These are phyloP conservation scores for Dioscorea cayenensis DNA, from an alignment of 116 monocot species.

Conservation along the genomic window DNA sequence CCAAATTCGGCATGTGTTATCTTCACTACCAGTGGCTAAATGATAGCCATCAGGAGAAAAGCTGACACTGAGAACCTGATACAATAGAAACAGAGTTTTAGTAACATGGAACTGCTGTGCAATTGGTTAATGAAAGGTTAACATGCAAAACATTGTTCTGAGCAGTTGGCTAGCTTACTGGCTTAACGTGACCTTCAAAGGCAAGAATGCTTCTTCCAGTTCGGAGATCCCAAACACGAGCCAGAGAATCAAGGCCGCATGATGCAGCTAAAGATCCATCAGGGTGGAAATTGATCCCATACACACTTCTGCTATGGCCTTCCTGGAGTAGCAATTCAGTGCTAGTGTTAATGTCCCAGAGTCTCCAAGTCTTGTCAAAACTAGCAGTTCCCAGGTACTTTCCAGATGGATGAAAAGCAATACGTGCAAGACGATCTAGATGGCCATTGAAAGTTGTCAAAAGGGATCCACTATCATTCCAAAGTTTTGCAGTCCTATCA, in stretches of 20 bases:
- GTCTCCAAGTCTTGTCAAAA: slow-evolving; percentile 97
- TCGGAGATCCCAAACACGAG: slow-evolving; percentile 92
- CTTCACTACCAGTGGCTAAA: slow-evolving; percentile 87
- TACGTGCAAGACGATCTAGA: slow-evolving; percentile 76
- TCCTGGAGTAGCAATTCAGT: slow-evolving; percentile 83
- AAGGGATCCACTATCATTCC: slow-evolving; percentile 59
- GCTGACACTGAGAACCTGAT: slow-evolving; percentile 71
- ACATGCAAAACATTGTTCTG: neutral
- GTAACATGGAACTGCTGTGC: neutral
- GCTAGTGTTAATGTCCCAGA: slow-evolving; percentile 84
- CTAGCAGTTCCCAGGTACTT: slow-evolving; percentile 91
- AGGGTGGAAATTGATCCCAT: slow-evolving; percentile 72
- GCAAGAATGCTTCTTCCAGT: slow-evolving; percentile 91
- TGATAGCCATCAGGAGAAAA: slow-evolving; percentile 94
- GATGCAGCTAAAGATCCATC: slow-evolving; percentile 95
- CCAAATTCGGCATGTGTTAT: slow-evolving; percentile 90
- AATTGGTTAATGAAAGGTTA: neutral
- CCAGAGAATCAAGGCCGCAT: slow-evolving; percentile 87
- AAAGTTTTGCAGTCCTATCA: slow-evolving; percentile 88
- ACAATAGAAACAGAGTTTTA: neutral
- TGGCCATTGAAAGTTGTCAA: slow-evolving; percentile 74
- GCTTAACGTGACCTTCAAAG: slow-evolving; percentile 92
- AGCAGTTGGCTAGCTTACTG: slow-evolving; percentile 33
- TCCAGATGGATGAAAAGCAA: slow-evolving; percentile 94
- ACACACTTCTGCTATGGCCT: slow-evolving; percentile 91